Percentiles rank a stretch among this genome's conserved stretches.
Evolutionary conservation across 1,284 basidiomycete species (phyloP).

Genomic region (Ceratobasidium sp.): DNA sequence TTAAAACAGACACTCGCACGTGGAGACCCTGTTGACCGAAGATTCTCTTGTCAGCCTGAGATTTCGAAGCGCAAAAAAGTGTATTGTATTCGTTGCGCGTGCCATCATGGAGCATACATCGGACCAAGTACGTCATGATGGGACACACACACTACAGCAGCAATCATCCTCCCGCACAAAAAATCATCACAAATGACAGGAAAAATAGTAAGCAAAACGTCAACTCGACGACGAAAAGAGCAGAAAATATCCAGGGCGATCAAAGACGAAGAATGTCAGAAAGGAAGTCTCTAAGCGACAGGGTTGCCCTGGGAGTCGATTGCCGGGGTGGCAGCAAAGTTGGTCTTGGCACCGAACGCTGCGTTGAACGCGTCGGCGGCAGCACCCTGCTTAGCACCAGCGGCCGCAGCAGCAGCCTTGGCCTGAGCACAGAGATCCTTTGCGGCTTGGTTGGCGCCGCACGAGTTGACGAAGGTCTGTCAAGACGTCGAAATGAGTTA

Average conservation of each 20-base stretch:
- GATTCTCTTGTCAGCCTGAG: no score
- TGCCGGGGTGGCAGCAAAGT: conserved; percentile 27
- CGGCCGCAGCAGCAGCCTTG: conserved; percentile 38
- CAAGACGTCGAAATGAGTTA: conserved; percentile 39
- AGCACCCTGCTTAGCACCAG: conserved; percentile 32
- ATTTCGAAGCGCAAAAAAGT: no score
- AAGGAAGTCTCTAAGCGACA: neutral
- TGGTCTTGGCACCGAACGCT: conserved; percentile 25
- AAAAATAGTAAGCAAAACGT: conserved; percentile 5
- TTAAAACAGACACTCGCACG: no score
- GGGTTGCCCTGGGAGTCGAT: conserved; percentile 16
- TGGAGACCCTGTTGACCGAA: no score
- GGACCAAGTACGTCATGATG: conserved; percentile 9
- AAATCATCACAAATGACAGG: conserved; percentile 22
- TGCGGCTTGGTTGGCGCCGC: conserved; percentile 40
- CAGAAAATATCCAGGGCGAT: conserved; percentile 1
- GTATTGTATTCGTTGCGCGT: conserved; percentile 4
- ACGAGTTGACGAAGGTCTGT: conserved; percentile 43
- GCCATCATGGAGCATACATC: neutral
- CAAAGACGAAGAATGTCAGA: neutral
- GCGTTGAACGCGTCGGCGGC: conserved; percentile 38
- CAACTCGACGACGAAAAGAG: conserved; percentile 1
- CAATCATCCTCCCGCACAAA: conserved; percentile 15
- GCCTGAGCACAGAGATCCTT: conserved; percentile 37
- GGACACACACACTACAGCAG: conserved; percentile 2